phyloP scores from a whole-genome alignment of 2,329 filamentous ascomycete species.

The Claviceps maximensis region DNA sequence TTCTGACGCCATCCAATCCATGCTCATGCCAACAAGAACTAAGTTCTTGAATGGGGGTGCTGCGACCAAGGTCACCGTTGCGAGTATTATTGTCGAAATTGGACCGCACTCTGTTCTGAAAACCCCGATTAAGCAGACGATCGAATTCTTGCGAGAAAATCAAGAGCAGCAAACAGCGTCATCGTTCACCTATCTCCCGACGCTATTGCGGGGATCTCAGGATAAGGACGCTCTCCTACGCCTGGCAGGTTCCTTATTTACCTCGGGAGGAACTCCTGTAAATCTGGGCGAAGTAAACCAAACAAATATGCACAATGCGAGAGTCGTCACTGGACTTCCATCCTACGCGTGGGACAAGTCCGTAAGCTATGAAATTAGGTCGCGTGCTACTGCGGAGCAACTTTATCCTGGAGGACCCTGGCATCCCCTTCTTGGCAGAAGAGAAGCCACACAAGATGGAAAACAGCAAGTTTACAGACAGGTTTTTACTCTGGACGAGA shows the following conservation, averaged over 20 bases:
- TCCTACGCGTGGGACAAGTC: slow-evolving; percentile 17
- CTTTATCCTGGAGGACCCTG: slow-evolving; percentile 17
- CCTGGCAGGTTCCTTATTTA: slow-evolving; percentile 27
- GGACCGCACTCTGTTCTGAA: slow-evolving; percentile 32
- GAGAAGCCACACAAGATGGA: slow-evolving; percentile 10
- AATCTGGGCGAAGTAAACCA: slow-evolving; percentile 30
- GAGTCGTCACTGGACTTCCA: slow-evolving; percentile 12
- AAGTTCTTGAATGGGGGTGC: neutral
- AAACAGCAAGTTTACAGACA: slow-evolving; percentile 21
- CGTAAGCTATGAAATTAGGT: slow-evolving; percentile 1
- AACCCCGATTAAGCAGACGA: slow-evolving; percentile 30
- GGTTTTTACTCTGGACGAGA: slow-evolving; percentile 16
- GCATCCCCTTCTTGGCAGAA: slow-evolving; percentile 16
- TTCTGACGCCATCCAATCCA: slow-evolving; percentile 2
- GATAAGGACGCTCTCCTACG: slow-evolving; percentile 9
- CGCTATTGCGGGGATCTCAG: slow-evolving; percentile 7
- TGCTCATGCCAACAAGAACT: neutral
- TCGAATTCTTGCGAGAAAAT: slow-evolving; percentile 14
- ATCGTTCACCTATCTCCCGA: slow-evolving; percentile 6
- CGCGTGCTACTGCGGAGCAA: slow-evolving; percentile 9
- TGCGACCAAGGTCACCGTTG: neutral
- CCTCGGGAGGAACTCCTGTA: slow-evolving; percentile 23
- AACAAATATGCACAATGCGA: neutral
- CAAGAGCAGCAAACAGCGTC: neutral
- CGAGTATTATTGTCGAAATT: slow-evolving; percentile 25